Base-by-base conservation (phyloP, 1,284 basidiomycete species). In the Polyporus tsugae region DNA sequence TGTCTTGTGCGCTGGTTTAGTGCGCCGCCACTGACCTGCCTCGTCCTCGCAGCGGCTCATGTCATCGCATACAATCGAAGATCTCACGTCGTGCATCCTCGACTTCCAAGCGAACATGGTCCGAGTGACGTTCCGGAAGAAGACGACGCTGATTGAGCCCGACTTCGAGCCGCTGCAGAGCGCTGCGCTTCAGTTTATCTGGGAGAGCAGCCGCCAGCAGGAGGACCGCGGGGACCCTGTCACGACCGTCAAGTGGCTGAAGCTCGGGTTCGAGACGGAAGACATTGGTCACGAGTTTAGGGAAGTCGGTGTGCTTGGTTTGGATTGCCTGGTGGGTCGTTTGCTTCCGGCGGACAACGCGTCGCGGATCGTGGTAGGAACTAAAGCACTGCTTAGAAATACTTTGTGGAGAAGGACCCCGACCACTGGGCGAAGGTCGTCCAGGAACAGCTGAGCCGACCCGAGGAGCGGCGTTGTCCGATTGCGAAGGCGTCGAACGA, bases 81-180 rank as follows among this genome's bases (percentile, higher is more conserved):
- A 97, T 77, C 83, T 95, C 59, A 90, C 91, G 4, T 95, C 92
- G 0, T 93, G 91, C 70, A 95, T 98, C 64, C 86, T 97, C 66
- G 94, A 97, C 75, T 98, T 97, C 79, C 96, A 98, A 84, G 90
- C 93, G 52, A 95, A 95, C 78, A 90, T 96, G 75, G 86, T 95
- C 64, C 88, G 93, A 36, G 89, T 96, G 19, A 91, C 92, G 1
- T 92, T 95, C 75, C 88, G 91, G 62, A 92, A 92, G 78, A 95
- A 97, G 79, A 89, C 86, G 7, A 93, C 91, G 0, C 81, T 89
- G 2, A 92, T 98, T 39, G 89, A 95, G 72, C 89, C 92, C 3
- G 87, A 89, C 35, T 80, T 81, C 53, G 88, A 92, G 72, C 82
- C 86, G 2, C 80, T 82, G 0, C 93, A 96, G 75, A 85, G 84